Conservation (phyloP, 768 basidiomycete genomes). For the Clitopilus passeckerianus region DNA sequence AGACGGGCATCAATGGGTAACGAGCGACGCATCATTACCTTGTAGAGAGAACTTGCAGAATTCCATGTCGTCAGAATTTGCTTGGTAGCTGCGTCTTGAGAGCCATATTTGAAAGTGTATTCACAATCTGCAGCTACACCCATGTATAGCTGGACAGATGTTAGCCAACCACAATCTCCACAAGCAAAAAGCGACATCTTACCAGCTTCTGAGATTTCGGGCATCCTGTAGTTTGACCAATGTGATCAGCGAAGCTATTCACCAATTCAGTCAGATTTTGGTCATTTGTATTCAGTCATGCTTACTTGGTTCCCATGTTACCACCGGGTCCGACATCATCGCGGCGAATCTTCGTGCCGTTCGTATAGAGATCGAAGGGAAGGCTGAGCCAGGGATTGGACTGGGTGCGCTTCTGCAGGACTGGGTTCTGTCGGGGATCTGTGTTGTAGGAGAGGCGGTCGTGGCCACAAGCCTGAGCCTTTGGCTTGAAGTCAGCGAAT, state of each 20-base stretch:
- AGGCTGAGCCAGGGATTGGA: conserved; percentile 35
- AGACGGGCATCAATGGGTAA: neutral
- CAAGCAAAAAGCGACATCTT: conserved; percentile 15
- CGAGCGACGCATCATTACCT: conserved; percentile 27
- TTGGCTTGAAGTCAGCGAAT: conserved; percentile 11
- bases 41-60: conserved; percentile 68
- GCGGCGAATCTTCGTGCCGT: conserved; percentile 34
- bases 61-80: conserved; percentile 81
- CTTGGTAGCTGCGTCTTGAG: conserved; percentile 58
- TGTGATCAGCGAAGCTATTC: conserved; percentile 59
- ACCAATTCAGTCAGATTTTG: conserved; percentile 2
- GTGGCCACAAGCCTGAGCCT: conserved; percentile 57
- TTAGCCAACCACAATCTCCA: neutral
- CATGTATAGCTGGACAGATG: conserved; percentile 52
- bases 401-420: conserved; percentile 29
- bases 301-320: conserved; percentile 52
- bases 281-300: conserved; percentile 3
- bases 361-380: conserved; percentile 29
- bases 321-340: conserved; percentile 55
- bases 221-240: conserved; percentile 70
- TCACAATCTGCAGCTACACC: conserved; percentile 87
- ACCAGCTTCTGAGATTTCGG: conserved; percentile 68
- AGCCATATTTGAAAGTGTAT: conserved; percentile 63
- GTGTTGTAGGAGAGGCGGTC: conserved; percentile 67
- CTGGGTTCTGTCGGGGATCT: conserved; percentile 47